phyloP scores from a whole-genome alignment of 192 early-diverging fungal genomes.

The Oehlia diaphana region DNA sequence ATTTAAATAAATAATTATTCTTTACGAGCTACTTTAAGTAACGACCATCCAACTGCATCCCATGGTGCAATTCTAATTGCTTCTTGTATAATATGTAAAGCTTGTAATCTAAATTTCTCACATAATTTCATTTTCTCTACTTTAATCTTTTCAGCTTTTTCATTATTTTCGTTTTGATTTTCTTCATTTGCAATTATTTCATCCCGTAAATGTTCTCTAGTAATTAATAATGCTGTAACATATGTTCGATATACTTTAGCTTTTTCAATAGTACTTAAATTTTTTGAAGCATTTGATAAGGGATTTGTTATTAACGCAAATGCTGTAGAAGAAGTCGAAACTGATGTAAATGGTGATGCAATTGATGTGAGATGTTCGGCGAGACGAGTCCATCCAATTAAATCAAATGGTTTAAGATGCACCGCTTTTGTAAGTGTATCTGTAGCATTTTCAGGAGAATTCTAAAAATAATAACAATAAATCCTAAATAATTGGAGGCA shows the following conservation, averaged over 20 bases:
- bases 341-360: constrained; percentile 32
- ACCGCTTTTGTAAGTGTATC: constrained; percentile 43
- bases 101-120: constrained; percentile 15
- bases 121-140: constrained; percentile 15
- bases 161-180: constrained; percentile 38
- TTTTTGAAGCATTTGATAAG: constrained; percentile 28
- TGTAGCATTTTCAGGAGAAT: constrained; percentile 30
- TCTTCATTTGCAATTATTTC: constrained; percentile 29
- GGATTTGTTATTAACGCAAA: constrained; percentile 31
- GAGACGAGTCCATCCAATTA: constrained; percentile 40
- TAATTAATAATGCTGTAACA: constrained; percentile 35
- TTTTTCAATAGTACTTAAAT: constrained; percentile 34
- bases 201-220: constrained; percentile 22
- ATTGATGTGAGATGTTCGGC: constrained; percentile 38
- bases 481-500: too few species aligned
- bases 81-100: constrained; percentile 36
- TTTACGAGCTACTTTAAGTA: constrained; percentile 32
- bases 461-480: constrained; percentile 10
- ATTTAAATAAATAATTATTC: not conserved
- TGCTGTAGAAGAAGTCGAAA: constrained; percentile 35
- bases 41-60: constrained; percentile 43
- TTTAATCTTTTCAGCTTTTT: constrained; percentile 31
- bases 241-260: constrained; percentile 41
- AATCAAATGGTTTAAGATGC: constrained; percentile 43
- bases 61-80: constrained; percentile 51